Evolutionary conservation across 345 rosid species (phyloP), one percentile per base, ranked within the genome.

Genomic region (Durio zibethinus): DNA sequence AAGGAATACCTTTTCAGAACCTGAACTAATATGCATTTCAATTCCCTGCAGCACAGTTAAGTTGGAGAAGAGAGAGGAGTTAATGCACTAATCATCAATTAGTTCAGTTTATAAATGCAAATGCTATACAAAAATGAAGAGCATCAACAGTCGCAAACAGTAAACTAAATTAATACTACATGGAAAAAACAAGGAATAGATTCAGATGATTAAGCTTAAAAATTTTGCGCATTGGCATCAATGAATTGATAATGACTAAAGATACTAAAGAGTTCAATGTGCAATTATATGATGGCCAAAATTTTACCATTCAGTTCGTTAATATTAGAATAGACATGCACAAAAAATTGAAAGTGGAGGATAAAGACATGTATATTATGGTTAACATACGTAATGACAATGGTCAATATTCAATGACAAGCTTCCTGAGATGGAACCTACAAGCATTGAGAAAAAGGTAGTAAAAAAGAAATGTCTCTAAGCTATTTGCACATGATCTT

Each of bases 21-120:
- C 92, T 45, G 94, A 84, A 80, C 87, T 91, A 91, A 87, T 70
- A 62, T 85, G 91, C 90, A 92, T 96, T 86, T 96, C 99, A 81
- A 96, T 92, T 75, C 97, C 97, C 99, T 96, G 90, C 72, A 84
- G 76, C 53, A 80, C 10, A 43, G 33, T 3, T 21, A 77, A 42
- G 63, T 74, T 9, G 61, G 36, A 33, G 56, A 69, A 48, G 36
- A 72, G 40, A 27, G 10, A 65, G 60, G 29, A 57, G n/a, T 45
- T 66, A 72, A 71, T 18, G 64, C 50, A 36, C 10, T 47, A 62
- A 40, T 59, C 43, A 40, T 59, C 43, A 71, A 71, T 50, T 50
- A 71, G 25, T 20, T 50, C 18, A 18, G 60, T 20, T 50, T 71
- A 50, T 18, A 71, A 50, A 50, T 31, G 10, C 43, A 50, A 50